Evolutionary conservation across 129 eudicot species (phyloP).

Genomic region (Artemisia argyi): DNA sequence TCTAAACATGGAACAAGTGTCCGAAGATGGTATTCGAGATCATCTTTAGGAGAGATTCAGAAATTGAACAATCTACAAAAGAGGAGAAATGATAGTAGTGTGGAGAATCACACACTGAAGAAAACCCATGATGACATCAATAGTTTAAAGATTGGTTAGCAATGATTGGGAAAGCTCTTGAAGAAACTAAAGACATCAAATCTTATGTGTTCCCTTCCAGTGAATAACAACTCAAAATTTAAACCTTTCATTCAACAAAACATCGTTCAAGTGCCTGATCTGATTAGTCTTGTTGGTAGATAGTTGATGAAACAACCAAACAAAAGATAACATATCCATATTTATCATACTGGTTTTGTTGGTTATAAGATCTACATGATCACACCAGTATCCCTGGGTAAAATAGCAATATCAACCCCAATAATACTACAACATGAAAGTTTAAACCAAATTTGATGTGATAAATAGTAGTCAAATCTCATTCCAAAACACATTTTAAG

Average conservation of each 20-base stretch:
- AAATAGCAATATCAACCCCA: background rate
- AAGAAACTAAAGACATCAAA: slow-evolving; percentile 30
- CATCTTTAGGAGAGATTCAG: slow-evolving; percentile 10
- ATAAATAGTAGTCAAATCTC: too few species aligned
- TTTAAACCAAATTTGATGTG: background rate
- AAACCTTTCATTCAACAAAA: slow-evolving; percentile 14
- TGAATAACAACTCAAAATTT: background rate
- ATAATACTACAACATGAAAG: too few species aligned
- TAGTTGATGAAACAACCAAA: background rate
- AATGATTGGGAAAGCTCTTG: slow-evolving; percentile 70
- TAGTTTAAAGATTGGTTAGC: slow-evolving; percentile 46
- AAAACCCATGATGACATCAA: slow-evolving; percentile 8
- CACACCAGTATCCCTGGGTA: background rate
- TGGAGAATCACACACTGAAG: background rate
- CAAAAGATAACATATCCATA: background rate
- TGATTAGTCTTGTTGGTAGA: slow-evolving; percentile 32
- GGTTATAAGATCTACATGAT: background rate
- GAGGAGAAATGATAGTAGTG: slow-evolving; percentile 30
- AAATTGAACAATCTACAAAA: background rate
- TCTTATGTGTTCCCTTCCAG: slow-evolving; percentile 2
- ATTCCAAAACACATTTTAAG: background rate
- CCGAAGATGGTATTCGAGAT: slow-evolving; percentile 35
- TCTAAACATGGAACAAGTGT: slow-evolving; percentile 27
- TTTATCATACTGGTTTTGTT: background rate
- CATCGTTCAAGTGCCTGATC: slow-evolving; percentile 46